Percentiles rank a stretch among this genome's conserved stretches.
Conservation (phyloP, 306 rosid species). For the Senna tora region DNA sequence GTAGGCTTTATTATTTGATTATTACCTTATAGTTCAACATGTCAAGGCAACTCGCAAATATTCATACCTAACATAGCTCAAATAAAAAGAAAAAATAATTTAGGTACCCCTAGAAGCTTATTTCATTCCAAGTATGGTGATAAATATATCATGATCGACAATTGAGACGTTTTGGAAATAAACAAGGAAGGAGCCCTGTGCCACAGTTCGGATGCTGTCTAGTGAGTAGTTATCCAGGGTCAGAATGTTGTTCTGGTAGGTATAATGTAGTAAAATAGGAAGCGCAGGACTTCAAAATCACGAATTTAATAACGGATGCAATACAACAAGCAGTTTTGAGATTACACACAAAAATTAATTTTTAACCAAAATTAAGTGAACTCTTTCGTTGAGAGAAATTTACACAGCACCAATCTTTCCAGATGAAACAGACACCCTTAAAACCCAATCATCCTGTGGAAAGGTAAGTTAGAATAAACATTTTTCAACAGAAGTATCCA, state of each 20-base stretch:
- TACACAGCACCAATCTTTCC: constrained; percentile 24
- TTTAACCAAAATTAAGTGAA: not conserved
- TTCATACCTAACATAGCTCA: constrained; percentile 9
- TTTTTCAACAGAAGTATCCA: not conserved
- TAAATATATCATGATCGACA: constrained; percentile 5
- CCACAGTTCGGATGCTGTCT: not conserved
- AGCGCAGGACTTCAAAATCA: not conserved
- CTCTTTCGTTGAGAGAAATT: not conserved
- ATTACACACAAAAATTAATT: not conserved
- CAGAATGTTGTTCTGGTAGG: constrained; percentile 1
- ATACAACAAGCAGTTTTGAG: not conserved
- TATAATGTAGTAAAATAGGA: not conserved
- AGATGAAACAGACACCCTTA: constrained; percentile 4
- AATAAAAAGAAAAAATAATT: not conserved
- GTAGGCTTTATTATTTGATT: constrained; percentile 6
- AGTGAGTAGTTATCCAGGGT: not conserved
- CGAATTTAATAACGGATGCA: not conserved
- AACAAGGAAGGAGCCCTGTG: not conserved
- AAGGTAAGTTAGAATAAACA: not conserved
- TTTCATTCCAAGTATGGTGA: not conserved
- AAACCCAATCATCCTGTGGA: constrained; percentile 18
- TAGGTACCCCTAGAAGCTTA: not conserved
- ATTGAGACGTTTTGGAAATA: constrained; percentile 2
- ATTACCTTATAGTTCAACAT: constrained; percentile 13
- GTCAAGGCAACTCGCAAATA: constrained; percentile 21